Base-by-base conservation (phyloP, 2,329 filamentous ascomycete species). In the Knoxdaviesia proteae region DNA sequence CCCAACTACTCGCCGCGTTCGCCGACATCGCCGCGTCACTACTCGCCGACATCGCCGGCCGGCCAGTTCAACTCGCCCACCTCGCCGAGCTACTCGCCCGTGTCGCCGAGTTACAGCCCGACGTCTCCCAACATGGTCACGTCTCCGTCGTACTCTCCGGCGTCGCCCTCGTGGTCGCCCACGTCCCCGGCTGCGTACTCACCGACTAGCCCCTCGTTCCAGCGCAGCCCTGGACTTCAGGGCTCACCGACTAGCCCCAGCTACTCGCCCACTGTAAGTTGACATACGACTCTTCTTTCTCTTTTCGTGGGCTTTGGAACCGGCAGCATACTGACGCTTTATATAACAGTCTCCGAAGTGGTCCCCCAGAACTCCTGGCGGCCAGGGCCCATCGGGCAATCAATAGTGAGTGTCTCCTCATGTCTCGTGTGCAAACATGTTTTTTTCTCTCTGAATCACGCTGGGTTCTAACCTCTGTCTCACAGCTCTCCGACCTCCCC, bases 131-230 rank as follows among this genome's bases (percentile, higher is more conserved):
- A 66, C 54, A 59, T 69, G 51, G 57, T 67, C 7, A 65, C 71
- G 33, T 69, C 74, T 47, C 73, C 67, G n/a, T 68, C 66, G 4
- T 80, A 79, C 58, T 74, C 69, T 33, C 79, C 80, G 39, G 76
- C 76, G 3, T 84, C 80, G 41, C 80, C 80, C n/a, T 73, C 69
- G 30, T 87, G 82, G 64, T 86, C 81, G 44, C 81, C 83, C 3
- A 82, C 80, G 6, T 86, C 80, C 36, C 71, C 71, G 8, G 65
- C 67, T 47, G 64, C 67, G 3, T 77, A 77, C 60, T 77, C 72
- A 40, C 73, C 74, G 5, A 77, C 73, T 38, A 77, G 72, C 50
- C 74, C 74, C 32, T 64, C 63, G 46, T 76, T 72, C 68, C 63
- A 67, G 50, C 64, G 64, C 47, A 67, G 65, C 49, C 64, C 65